A percentile compares a stretch with the other conserved stretches of the same genome.
phyloP scores from a whole-genome alignment of 176 grass and related monocot species.

The Bolboschoenus planiculmis region DNA sequence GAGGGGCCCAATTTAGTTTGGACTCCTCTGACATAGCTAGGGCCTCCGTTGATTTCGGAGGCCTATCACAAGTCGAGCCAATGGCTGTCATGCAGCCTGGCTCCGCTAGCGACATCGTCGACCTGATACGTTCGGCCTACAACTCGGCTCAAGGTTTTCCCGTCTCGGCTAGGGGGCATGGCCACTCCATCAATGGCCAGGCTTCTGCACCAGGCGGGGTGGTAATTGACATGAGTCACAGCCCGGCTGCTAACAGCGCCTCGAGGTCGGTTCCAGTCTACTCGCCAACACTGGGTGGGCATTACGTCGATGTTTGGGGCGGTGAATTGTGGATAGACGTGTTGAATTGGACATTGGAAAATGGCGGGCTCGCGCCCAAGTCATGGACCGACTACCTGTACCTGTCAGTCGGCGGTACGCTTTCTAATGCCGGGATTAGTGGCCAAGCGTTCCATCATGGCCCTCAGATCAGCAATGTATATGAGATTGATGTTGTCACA shows the following conservation, averaged over 20 bases:
- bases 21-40: slow-evolving; percentile 42
- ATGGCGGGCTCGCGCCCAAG: slow-evolving; percentile 69
- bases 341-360: slow-evolving; percentile 69
- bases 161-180: slow-evolving; percentile 64
- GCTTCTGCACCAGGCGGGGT: slow-evolving; percentile 58
- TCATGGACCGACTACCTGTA: slow-evolving; percentile 96
- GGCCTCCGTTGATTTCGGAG: slow-evolving; percentile 56
- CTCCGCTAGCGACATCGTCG: slow-evolving; percentile 43
- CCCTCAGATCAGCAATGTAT: slow-evolving; percentile 73
- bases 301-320: slow-evolving; percentile 88
- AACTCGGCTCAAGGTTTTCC: slow-evolving; percentile 35
- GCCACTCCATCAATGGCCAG: slow-evolving; percentile 88
- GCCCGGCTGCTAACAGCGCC: neutral
- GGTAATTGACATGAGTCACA: slow-evolving; percentile 68
- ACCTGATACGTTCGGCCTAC: slow-evolving; percentile 39
- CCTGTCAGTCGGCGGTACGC: slow-evolving; percentile 85
- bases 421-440: slow-evolving; percentile 90
- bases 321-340: slow-evolving; percentile 84
- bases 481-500: slow-evolving; percentile 83
- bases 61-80: slow-evolving; percentile 29
- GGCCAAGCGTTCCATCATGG: slow-evolving; percentile 88
- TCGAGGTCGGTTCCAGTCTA: slow-evolving; percentile 41
- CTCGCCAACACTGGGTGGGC: slow-evolving; percentile 36
- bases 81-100: slow-evolving; percentile 54
- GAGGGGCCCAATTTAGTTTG: slow-evolving; percentile 33